Evolutionary conservation across 768 basidiomycete species (phyloP), one percentile per base, ranked within the genome.

Genomic region (Lactifluus rugatus): DNA sequence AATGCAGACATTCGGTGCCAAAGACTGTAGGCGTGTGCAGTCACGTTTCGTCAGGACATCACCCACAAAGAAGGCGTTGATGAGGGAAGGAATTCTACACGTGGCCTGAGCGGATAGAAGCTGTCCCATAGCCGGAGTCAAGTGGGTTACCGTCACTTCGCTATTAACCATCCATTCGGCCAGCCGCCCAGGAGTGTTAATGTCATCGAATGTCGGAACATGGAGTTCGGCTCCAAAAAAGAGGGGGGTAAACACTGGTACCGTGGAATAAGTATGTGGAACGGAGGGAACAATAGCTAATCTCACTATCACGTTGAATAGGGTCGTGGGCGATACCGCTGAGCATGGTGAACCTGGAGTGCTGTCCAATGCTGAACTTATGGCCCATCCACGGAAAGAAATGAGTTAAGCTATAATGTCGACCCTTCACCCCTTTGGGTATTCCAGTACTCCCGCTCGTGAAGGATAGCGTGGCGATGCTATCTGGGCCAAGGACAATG

Each of bases 351-450:
- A 96, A 99, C 71, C 83, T 90, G 61, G 89, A 91, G 31, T 76
- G 72, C 57, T 83, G 76, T 37, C 76, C 74, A 48, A 99, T 72
- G 1, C 80, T 84, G 68, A 98, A 99, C 31, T 84, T 74, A 68
- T 91, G 74, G 21, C 87, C 87, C 96, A 99, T 98, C 96, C 96
- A 99, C 2, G 94, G 94, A 81, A 98, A 98, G 79, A 98, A 99
- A 70, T 98, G 96, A 0, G 96, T 99, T 63, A 99, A 74, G 64
- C 89, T 92, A 72, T 89, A 98, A 70, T 99, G 96, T 46, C 96
- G 76, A 0, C 96, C 96, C 60, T 81, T 81, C 19, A 99, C 95
- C n/a, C 95, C 95, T 74, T 99, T 98, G 0, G 96, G 96, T 47
- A 98, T 93, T 28, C 96, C 95, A 0, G 96, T 99, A 65, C 90